These are phyloP conservation scores for Triglochin maritima DNA, from an alignment of 106 monocot species.

Conservation along the genomic window DNA sequence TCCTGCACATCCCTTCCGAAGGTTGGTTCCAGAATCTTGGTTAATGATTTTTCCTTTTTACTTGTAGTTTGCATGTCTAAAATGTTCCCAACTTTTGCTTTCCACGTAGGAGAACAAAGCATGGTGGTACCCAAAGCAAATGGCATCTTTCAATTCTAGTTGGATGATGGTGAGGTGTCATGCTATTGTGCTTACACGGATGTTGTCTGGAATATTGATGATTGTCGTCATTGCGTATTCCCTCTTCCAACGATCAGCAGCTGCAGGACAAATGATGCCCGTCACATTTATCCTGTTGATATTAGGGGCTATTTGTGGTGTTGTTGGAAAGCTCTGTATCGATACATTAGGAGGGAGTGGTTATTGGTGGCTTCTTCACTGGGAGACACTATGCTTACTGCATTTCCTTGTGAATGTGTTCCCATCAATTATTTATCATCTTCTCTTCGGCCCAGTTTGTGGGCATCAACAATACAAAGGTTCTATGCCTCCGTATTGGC, in stretches of 20 bases:
- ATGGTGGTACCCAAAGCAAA: constrained; percentile 83
- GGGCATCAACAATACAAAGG: constrained; percentile 5
- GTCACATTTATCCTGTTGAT: constrained; percentile 70
- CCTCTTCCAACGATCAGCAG: constrained; percentile 48
- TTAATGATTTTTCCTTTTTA: not conserved
- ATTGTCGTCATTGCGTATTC: constrained; percentile 56
- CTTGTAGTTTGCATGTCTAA: not conserved
- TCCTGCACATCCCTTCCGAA: constrained; percentile 34
- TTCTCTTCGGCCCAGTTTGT: constrained; percentile 52
- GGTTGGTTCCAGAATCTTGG: constrained; percentile 21
- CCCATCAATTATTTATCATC: constrained; percentile 37
- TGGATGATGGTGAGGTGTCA: constrained; percentile 64
- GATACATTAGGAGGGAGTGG: constrained; percentile 85
- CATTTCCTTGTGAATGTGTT: constrained; percentile 63
- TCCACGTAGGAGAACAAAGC: constrained; percentile 43
- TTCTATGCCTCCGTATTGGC: constrained; percentile 27
- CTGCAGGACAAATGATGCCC: constrained; percentile 49
- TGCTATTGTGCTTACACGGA: constrained; percentile 32
- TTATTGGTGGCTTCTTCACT: constrained; percentile 58
- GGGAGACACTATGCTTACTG: constrained; percentile 65
- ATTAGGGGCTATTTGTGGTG: constrained; percentile 55
- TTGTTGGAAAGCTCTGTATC: constrained; percentile 66
- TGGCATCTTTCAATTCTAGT: constrained; percentile 52
- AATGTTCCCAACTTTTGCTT: not conserved
- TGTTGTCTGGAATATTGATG: constrained; percentile 67